Evolutionary conservation across 2,329 filamentous ascomycete genomes (phyloP), one percentile per base, ranked within the genome.

Genomic region (Arthrobotrys musiformis): DNA sequence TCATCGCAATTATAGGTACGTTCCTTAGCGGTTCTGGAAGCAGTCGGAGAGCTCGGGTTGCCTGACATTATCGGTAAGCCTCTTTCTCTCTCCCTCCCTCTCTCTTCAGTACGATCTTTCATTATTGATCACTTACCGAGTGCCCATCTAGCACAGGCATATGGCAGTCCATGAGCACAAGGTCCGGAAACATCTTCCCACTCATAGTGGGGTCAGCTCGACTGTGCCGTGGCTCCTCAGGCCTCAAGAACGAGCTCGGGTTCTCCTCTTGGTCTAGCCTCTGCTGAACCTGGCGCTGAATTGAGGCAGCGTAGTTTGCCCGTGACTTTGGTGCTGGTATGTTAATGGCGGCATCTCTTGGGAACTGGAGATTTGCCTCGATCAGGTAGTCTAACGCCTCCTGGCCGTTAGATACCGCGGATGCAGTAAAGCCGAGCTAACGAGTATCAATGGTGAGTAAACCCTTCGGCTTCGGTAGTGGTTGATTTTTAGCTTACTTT

Each of bases 1-100:
- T 93, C 90, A 93, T 92, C n/a, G 91, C 91, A 40, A 93, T 89
- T 61, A 93, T 92, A 0, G 91, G 91, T 4, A 92, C 89, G 48
- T 89, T 85, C 67, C 86, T 54, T 5, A 81, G 52, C 58, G 78
- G 79, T 28, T 74, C 73, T 2, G 85, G 2, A 89, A 85, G 63
- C 88, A 86, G 1, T 84, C 67, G 30, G 17, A 72, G 42, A 24
- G 67, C 74, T 50, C 74, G 26, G 4, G 68, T 78, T 9, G 68
- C 68, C 74, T 78, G 67, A 24, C 11, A 30, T 30, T 1, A 17
- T 30, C 33, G 15, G n/a, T 64, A 46, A 48, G 30, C 13, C 17
- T n/a, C n/a, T n/a, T n/a, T n/a, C n/a, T n/a, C n/a, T n/a, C n/a
- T n/a, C n/a, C n/a, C n/a, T n/a, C n/a, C n/a, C n/a, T 5, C 7